phyloP scores from a whole-genome alignment of 768 basidiomycete genomes.

The Kwoniella mangroviensis region DNA sequence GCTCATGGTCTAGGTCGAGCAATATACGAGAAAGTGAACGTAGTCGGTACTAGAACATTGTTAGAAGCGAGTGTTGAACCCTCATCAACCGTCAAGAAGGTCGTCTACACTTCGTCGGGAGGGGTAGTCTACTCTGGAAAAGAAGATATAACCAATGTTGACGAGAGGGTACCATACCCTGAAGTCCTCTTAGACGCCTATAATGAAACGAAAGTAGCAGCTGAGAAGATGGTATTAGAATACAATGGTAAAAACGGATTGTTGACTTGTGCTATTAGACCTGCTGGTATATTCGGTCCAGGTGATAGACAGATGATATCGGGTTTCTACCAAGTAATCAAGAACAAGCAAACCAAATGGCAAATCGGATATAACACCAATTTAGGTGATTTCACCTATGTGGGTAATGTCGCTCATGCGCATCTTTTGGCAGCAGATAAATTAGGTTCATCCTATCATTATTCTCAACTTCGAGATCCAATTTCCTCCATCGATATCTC shows the following conservation, averaged over 20 bases:
- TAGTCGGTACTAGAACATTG: slow-evolving; percentile 72
- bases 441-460: slow-evolving; percentile 63
- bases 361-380: slow-evolving; percentile 94
- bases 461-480: slow-evolving; percentile 62
- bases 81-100: slow-evolving; percentile 69
- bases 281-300: slow-evolving; percentile 94
- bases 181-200: slow-evolving; percentile 82
- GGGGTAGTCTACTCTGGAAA: slow-evolving; percentile 85
- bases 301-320: slow-evolving; percentile 86
- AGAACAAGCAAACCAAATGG: slow-evolving; percentile 81
- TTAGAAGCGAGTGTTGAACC: slow-evolving; percentile 77
- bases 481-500: slow-evolving; percentile 70
- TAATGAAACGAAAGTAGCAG: slow-evolving; percentile 90
- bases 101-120: slow-evolving; percentile 93
- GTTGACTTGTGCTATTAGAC: slow-evolving; percentile 84
- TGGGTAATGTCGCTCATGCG: slow-evolving; percentile 91
- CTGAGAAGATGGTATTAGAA: slow-evolving; percentile 77
- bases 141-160: slow-evolving; percentile 74
- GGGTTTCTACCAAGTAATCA: slow-evolving; percentile 78
- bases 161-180: slow-evolving; percentile 81
- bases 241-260: slow-evolving; percentile 86
- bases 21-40: slow-evolving; percentile 90
- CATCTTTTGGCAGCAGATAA: slow-evolving; percentile 93
- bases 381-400: slow-evolving; percentile 94
- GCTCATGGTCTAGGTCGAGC: slow-evolving; percentile 71